These are phyloP conservation scores for Aspergillus vadensis DNA, from an alignment of 2,329 filamentous ascomycete species.

Conservation along the genomic window DNA sequence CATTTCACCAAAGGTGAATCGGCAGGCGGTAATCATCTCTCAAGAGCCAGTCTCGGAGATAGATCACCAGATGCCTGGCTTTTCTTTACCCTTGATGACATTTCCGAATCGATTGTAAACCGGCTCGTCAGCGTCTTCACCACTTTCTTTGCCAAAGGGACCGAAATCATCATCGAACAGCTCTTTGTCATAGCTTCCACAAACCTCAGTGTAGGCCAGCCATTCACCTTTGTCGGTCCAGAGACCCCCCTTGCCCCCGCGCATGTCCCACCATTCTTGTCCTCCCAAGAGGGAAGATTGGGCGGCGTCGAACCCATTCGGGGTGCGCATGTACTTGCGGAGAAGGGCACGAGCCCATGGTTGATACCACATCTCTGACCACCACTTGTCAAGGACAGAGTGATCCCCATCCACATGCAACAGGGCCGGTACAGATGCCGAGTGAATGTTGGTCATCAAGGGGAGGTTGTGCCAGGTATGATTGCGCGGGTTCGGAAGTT, in stretches of 20 bases:
- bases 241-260: constrained; percentile 56
- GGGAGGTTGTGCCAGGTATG: constrained; percentile 47
- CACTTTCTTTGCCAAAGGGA: constrained; percentile 40
- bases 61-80: background rate
- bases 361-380: constrained; percentile 54
- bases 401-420: constrained; percentile 45
- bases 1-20: background rate
- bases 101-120: constrained; percentile 44
- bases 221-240: constrained; percentile 56
- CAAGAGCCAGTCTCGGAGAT: constrained; percentile 4
- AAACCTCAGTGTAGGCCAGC: constrained; percentile 54
- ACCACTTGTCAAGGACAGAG: constrained; percentile 38
- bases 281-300: constrained; percentile 50
- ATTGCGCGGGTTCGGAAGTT: constrained; percentile 42
- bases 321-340: constrained; percentile 50
- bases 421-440: constrained; percentile 49
- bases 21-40: background rate
- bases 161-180: constrained; percentile 54
- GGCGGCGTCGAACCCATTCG: constrained; percentile 46
- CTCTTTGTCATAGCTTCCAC: constrained; percentile 46
- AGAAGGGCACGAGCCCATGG: constrained; percentile 52
- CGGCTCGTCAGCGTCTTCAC: constrained; percentile 31
- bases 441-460: constrained; percentile 52
- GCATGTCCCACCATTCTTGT: constrained; percentile 51
- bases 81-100: constrained; percentile 39